Conservation (phyloP, 495 filamentous ascomycete species). For the Trichoderma reesei region DNA sequence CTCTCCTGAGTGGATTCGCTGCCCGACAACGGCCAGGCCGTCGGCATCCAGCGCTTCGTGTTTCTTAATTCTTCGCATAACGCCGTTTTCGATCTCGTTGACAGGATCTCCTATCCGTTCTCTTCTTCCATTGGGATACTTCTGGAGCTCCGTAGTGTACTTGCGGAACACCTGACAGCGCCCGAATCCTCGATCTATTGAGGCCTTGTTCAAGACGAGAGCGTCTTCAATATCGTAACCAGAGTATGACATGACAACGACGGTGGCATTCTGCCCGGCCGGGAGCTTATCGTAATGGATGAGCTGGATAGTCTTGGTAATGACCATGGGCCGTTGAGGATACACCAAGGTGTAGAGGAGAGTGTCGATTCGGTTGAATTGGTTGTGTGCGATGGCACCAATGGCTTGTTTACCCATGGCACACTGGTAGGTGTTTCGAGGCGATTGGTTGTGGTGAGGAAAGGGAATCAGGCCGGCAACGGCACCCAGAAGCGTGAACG, state of each 20-base stretch:
- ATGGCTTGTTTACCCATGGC: conserved; percentile 99
- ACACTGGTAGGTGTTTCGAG: conserved; percentile 97
- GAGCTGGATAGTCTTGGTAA: conserved; percentile 90
- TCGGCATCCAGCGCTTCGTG: conserved; percentile 66
- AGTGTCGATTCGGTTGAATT: conserved; percentile 91
- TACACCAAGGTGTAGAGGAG: conserved; percentile 95
- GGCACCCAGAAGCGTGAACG: conserved; percentile 94
- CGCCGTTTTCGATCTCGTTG: conserved; percentile 45
- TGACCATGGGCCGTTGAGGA: conserved; percentile 95
- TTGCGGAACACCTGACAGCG: conserved; percentile 93
- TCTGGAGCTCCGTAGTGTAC: conserved; percentile 65
- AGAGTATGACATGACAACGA: conserved; percentile 98
- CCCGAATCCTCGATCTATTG: conserved; percentile 86
- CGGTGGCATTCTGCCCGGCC: conserved; percentile 90
- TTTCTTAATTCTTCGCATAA: conserved; percentile 51
- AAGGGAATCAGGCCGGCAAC: conserved; percentile 96
- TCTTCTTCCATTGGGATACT: conserved; percentile 67
- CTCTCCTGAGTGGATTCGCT: conserved; percentile 60
- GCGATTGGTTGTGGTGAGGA: conserved; percentile 98
- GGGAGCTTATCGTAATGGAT: conserved; percentile 96
- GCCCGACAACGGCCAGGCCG: conserved; percentile 76
- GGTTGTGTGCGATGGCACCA: conserved; percentile 93
- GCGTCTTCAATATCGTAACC: conserved; percentile 99
- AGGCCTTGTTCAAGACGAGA: conserved; percentile 91
- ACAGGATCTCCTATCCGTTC: conserved; percentile 58